phyloP scores from a whole-genome alignment of 2,329 filamentous ascomycete genomes.

The Xylariomycetidae sp. region DNA sequence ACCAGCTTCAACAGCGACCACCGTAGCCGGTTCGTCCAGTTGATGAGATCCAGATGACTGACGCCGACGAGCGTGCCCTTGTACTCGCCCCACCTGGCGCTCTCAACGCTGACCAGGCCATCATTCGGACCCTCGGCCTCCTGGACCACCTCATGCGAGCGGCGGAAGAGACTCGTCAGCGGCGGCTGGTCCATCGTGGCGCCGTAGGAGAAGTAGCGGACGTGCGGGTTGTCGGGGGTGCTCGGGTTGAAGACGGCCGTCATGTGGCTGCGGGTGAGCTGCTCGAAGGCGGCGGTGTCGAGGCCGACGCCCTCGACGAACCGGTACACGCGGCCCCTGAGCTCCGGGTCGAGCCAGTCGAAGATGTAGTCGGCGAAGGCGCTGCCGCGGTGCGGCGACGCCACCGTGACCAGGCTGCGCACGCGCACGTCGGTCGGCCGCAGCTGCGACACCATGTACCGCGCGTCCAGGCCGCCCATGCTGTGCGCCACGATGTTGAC shows the following conservation, averaged over 20 bases:
- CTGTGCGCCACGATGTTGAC: slow-evolving; percentile 74
- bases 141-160: slow-evolving; percentile 44
- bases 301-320: slow-evolving; percentile 45
- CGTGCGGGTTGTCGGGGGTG: slow-evolving; percentile 45
- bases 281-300: slow-evolving; percentile 53
- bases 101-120: slow-evolving; percentile 60
- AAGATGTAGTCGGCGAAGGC: slow-evolving; percentile 50
- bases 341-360: slow-evolving; percentile 36
- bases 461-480: slow-evolving; percentile 60
- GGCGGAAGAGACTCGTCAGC: slow-evolving; percentile 59
- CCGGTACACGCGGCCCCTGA: slow-evolving; percentile 50
- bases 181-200: slow-evolving; percentile 46
- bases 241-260: slow-evolving; percentile 50
- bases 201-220: slow-evolving; percentile 59
- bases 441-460: slow-evolving; percentile 58
- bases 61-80: slow-evolving; percentile 57
- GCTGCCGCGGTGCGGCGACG: slow-evolving; percentile 50
- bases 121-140: slow-evolving; percentile 55
- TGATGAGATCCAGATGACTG: slow-evolving; percentile 60
- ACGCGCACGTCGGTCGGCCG: slow-evolving; percentile 40
- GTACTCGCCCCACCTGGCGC: slow-evolving; percentile 57
- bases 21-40: slow-evolving; percentile 57
- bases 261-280: slow-evolving; percentile 57
- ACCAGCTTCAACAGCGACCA: slow-evolving; percentile 49
- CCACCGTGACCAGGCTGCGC: slow-evolving; percentile 47